phyloP scores from a whole-genome alignment of 73 alveolate species.

The Paramecium biaurelia region DNA sequence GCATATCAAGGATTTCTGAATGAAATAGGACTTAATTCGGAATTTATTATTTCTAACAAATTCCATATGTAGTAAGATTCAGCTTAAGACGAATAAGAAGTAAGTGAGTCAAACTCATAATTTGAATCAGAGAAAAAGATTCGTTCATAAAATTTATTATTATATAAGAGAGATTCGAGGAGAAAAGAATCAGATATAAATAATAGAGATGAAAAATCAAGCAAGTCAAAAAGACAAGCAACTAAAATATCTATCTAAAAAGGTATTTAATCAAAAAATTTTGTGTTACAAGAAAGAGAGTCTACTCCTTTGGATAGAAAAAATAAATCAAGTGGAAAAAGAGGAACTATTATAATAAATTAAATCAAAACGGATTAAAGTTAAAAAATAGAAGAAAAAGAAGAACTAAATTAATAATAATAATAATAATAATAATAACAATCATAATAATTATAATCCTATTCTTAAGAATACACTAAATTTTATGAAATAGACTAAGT shows the following conservation, averaged over 20 bases:
- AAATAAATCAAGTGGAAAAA: neutral
- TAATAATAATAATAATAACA: neutral
- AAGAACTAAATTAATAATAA: neutral
- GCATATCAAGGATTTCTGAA: neutral
- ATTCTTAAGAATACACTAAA: neutral
- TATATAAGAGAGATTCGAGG: neutral
- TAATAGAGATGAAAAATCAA: neutral
- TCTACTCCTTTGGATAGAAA: neutral
- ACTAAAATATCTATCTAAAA: neutral
- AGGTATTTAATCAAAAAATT: neutral
- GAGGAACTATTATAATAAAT: neutral
- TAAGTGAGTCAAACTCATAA: neutral
- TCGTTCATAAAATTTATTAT: neutral
- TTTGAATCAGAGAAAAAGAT: neutral
- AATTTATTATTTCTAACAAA: neutral
- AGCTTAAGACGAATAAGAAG: neutral
- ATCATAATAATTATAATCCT: neutral
- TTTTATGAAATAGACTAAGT: neutral
- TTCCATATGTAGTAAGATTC: neutral
- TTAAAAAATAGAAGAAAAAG: neutral
- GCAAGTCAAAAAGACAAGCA: neutral
- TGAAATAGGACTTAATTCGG: slow-evolving; percentile 1
- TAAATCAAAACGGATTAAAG: neutral
- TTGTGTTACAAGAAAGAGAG: neutral
- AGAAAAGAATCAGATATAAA: neutral